A percentile compares a stretch with the other conserved stretches of the same genome.
phyloP scores from a whole-genome alignment of 495 filamentous ascomycete genomes.

The Opeltia flavorubescens region DNA sequence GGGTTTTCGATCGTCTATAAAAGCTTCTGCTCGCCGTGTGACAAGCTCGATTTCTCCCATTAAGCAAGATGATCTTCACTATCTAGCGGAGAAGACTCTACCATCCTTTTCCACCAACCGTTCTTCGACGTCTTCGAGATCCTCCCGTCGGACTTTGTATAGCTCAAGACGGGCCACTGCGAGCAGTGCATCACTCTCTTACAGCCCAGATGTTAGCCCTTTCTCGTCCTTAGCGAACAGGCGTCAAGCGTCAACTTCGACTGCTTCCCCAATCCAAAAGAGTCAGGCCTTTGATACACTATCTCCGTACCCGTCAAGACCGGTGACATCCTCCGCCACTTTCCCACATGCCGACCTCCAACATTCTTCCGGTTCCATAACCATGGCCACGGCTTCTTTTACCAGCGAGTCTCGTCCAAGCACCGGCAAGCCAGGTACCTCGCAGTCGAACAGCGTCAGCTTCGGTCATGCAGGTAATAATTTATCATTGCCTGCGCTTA shows the following conservation, averaged over 20 bases:
- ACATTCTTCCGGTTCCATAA: conserved; percentile 5
- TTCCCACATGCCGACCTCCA: conserved; percentile 7
- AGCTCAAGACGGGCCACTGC: conserved; percentile 4
- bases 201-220: conserved; percentile 4
- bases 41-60: conserved; percentile 8
- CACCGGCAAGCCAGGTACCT: conserved; percentile 8
- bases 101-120: conserved; percentile 11
- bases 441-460: conserved; percentile 9
- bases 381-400: conserved; percentile 11
- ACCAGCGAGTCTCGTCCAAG: conserved; percentile 6
- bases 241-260: conserved; percentile 3
- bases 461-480: conserved; percentile 10
- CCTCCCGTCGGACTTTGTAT: conserved; percentile 6
- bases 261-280: neutral
- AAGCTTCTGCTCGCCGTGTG: conserved; percentile 10
- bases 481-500: conserved; percentile 8
- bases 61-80: conserved; percentile 4
- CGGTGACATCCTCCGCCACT: neutral
- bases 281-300: neutral
- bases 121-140: conserved; percentile 12
- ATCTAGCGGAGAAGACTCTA: conserved; percentile 2
- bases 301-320: conserved; percentile 2
- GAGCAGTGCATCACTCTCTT: conserved; percentile 6
- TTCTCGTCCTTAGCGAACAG: neutral
- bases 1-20: conserved; percentile 9